A percentile compares a stretch with the other conserved stretches of the same genome.
Evolutionary conservation across 1,284 basidiomycete species (phyloP).

Genomic region (Tylopilus sp.): DNA sequence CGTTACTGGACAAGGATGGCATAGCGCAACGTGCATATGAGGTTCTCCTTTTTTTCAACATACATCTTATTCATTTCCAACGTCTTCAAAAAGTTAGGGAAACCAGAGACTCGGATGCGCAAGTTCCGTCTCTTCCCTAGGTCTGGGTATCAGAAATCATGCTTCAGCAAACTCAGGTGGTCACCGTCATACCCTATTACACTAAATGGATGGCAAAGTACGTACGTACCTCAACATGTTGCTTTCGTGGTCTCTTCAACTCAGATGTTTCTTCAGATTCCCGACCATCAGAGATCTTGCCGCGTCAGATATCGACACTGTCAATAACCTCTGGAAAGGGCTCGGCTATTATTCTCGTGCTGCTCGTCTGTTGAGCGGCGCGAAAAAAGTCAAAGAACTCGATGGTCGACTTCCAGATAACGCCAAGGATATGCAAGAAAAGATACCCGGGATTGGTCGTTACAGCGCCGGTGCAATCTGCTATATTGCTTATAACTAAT

Average conservation of each 20-base stretch:
- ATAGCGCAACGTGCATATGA: slow-evolving; percentile 84
- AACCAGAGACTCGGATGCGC: too few species aligned
- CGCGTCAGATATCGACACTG: slow-evolving; percentile 81
- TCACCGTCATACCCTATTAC: slow-evolving; percentile 92
- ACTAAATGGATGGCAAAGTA: slow-evolving; percentile 86
- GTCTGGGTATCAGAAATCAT: slow-evolving; percentile 96
- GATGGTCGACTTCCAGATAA: slow-evolving; percentile 51
- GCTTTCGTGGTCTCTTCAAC: neutral
- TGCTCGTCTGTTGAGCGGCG: slow-evolving; percentile 80
- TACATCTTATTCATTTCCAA: neutral
- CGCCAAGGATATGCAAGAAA: slow-evolving; percentile 83
- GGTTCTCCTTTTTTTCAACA: slow-evolving; percentile 50
- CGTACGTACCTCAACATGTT: slow-evolving; percentile 29
- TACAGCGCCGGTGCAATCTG: slow-evolving; percentile 94
- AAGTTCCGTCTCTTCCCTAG: slow-evolving; percentile 47
- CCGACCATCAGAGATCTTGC: slow-evolving; percentile 87
- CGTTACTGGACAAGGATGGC: slow-evolving; percentile 58
- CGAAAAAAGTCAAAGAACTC: slow-evolving; percentile 67
- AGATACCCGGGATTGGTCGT: slow-evolving; percentile 91
- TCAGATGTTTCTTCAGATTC: slow-evolving; percentile 62
- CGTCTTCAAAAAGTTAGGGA: too few species aligned
- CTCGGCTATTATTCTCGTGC: slow-evolving; percentile 95
- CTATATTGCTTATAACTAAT: slow-evolving; percentile 89
- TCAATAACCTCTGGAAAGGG: slow-evolving; percentile 81
- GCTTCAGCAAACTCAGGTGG: slow-evolving; percentile 96